A percentile compares a stretch with the other conserved stretches of the same genome.
phyloP scores from a whole-genome alignment of 2,329 filamentous ascomycete species.

The Hypoxylon sp. region DNA sequence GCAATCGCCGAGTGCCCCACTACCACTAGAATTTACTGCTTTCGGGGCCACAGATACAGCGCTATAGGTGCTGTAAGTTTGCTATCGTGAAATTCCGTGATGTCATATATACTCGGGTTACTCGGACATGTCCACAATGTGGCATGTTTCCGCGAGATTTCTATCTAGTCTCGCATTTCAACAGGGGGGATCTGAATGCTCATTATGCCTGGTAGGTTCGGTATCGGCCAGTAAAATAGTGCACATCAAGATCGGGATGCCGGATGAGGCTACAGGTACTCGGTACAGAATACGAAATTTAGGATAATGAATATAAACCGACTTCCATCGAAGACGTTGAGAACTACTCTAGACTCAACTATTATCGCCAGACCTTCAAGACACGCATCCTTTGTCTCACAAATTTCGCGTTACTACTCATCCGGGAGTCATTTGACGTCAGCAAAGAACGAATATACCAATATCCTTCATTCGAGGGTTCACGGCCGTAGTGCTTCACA shows the following conservation, averaged over 20 bases:
- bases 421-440: constrained; percentile 17
- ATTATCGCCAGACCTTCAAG: constrained; percentile 14
- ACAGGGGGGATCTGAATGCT: constrained; percentile 20
- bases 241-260: not conserved
- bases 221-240: constrained; percentile 6
- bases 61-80: not conserved
- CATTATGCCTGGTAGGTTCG: constrained; percentile 15
- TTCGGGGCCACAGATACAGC: constrained; percentile 1
- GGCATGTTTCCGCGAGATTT: constrained; percentile 13
- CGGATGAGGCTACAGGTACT: constrained; percentile 5
- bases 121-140: constrained; percentile 13
- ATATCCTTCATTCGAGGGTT: constrained; percentile 9
- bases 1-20: constrained; percentile 10
- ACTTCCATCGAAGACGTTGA: constrained; percentile 13
- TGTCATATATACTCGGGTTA: constrained; percentile 17
- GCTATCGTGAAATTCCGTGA: constrained; percentile 12
- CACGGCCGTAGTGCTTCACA: not conserved
- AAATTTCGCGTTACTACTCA: constrained; percentile 20
- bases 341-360: constrained; percentile 21
- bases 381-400: constrained; percentile 23
- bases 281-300: constrained; percentile 14
- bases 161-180: not conserved
- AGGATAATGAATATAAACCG: constrained; percentile 37
- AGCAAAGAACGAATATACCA: constrained; percentile 6
- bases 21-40: not conserved